Base-by-base conservation (phyloP, 176 grass and related monocot genomes). In the Eragrostis curvula region DNA sequence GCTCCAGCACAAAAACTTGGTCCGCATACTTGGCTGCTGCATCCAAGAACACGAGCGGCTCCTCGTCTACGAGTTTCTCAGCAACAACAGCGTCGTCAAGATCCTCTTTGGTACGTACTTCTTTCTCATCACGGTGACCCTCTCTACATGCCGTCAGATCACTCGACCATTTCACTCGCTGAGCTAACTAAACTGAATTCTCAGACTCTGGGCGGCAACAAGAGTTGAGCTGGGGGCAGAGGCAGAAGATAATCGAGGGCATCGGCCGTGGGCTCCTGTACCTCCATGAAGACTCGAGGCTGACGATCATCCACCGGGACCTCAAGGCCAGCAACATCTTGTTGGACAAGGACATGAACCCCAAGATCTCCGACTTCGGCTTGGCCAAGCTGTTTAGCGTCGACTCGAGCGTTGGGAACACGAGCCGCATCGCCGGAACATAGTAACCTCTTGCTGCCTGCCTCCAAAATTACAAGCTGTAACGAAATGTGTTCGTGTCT, bases 321-420 rank as follows among this genome's bases (percentile, higher is more conserved):
- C 83, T 92, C 27, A 92, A 88, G 81, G 48, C 77, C 0, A 85
- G 87, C 59, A 93, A 90, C 68, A 82, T 90, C 48, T 63, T 93
- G 25, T 21, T 93, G 9, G 91, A 90, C 41, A n/a, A 3, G 0
- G 77, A 88, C 7, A 93, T 93, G 87, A 93, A 70, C 25, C 91
- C 91, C 44, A 93, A 93, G 79, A 93, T 93, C 28, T 88, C 88
- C 0, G 92, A 94, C 16, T 91, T 94, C 16, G 92, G 88, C 13
- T 74, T 94, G 8, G 85, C 88, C 10, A 94, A 84, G 74, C 65
- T 94, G 25, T 94, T 88, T 9, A 20, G 75, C 47, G 1, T 75
- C 0, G 92, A 84, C 1, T 11, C 20, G 0, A 88, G 82, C n/a
- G 66, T 76, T 13, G 88, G 60, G 24, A 90, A 72, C 79, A 94